Conservation (phyloP, 1,284 basidiomycete genomes). For the Xanthoconium separans region DNA sequence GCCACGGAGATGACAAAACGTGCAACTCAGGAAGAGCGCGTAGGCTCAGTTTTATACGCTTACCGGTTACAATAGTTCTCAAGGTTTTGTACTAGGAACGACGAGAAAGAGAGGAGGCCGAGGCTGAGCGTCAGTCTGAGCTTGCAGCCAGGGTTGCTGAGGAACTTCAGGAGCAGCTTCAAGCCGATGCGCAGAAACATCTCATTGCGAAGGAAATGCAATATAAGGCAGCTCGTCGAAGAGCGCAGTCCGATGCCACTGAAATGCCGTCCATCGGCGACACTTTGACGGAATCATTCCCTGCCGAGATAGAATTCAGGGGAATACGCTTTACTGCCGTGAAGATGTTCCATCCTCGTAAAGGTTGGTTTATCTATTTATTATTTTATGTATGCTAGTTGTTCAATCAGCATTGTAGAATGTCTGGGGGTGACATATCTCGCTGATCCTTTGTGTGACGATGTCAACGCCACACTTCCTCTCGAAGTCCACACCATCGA, state of each 20-base stretch:
- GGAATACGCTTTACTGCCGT: constrained; percentile 62
- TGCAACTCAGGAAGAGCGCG: constrained; percentile 63
- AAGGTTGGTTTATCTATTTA: constrained; percentile 44
- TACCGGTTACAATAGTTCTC: background rate
- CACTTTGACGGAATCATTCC: constrained; percentile 61
- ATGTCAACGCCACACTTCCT: constrained; percentile 50
- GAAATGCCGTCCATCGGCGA: constrained; percentile 54
- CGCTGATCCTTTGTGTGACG: constrained; percentile 71
- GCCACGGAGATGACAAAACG: constrained; percentile 73
- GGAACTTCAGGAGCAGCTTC: constrained; percentile 61
- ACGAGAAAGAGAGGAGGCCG: constrained; percentile 44
- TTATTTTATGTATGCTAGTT: background rate
- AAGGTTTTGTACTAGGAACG: constrained; percentile 18
- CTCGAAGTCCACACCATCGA: constrained; percentile 65
- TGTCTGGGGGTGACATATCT: constrained; percentile 63
- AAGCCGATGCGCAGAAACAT: constrained; percentile 57
- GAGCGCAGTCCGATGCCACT: constrained; percentile 66
- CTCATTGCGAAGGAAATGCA: constrained; percentile 52
- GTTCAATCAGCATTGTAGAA: constrained; percentile 37
- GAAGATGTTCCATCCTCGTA: constrained; percentile 65
- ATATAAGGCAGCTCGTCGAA: constrained; percentile 49
- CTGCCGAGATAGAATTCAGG: constrained; percentile 52
- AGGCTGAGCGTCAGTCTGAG: constrained; percentile 51
- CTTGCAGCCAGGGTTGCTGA: constrained; percentile 49
- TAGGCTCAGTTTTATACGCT: constrained; percentile 26